These are phyloP conservation scores for Floccularia luteovirens DNA, from an alignment of 768 basidiomycete species.

Conservation along the genomic window DNA sequence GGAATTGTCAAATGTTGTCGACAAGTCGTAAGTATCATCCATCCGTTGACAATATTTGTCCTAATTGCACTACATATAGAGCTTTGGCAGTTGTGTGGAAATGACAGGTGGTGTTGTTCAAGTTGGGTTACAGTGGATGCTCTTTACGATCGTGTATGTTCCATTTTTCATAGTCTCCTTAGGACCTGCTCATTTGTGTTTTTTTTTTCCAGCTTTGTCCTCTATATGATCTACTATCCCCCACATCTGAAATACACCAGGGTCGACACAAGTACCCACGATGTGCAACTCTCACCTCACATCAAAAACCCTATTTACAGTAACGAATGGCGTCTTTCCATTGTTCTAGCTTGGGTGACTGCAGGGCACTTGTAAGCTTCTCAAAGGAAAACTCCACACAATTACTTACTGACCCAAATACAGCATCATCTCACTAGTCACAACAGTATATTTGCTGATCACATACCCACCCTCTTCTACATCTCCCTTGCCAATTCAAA, in stretches of 20 bases:
- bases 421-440: conserved; percentile 49
- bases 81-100: conserved; percentile 65
- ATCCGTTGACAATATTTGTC: neutral
- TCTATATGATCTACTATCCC: conserved; percentile 93
- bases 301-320: conserved; percentile 45
- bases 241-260: conserved; percentile 62
- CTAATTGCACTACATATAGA: conserved; percentile 29
- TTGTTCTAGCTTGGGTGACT: conserved; percentile 67
- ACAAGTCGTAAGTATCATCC: conserved; percentile 48
- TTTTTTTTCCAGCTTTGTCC: conserved; percentile 55
- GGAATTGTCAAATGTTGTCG: conserved; percentile 75
- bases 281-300: conserved; percentile 25
- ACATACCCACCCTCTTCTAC: conserved; percentile 11
- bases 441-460: conserved; percentile 55
- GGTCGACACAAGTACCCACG: conserved; percentile 9
- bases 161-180: neutral
- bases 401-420: neutral
- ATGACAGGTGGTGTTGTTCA: conserved; percentile 78
- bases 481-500: conserved; percentile 22
- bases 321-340: conserved; percentile 71
- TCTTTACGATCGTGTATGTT: conserved; percentile 79
- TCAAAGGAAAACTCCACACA: neutral
- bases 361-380: conserved; percentile 64
- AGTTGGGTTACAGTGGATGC: conserved; percentile 74
- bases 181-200: neutral